Conservation (phyloP, 371 early-diverging fungal species). For the Zopfochytrium polystomum region DNA sequence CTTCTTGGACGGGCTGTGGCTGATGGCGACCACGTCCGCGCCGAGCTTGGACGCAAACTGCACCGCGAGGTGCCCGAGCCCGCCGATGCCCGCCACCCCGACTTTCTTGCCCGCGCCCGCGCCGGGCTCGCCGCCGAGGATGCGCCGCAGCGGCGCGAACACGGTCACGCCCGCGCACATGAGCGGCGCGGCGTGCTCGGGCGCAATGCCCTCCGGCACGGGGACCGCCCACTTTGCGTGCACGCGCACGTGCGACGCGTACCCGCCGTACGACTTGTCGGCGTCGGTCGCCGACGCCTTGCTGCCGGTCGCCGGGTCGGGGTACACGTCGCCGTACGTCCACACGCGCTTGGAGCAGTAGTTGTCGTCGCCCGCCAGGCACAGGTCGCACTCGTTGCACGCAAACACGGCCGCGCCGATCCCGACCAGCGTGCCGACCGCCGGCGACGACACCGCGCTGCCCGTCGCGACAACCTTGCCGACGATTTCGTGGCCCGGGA, state of each 20-base stretch:
- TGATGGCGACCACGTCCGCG: conserved; percentile 69
- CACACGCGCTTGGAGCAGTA: conserved; percentile 19
- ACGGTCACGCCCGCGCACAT: conserved; percentile 74
- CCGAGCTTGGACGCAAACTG: conserved; percentile 64
- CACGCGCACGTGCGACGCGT: conserved; percentile 29
- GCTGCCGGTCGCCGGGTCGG: conserved; percentile 55
- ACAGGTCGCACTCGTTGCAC: conserved; percentile 51
- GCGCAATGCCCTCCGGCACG: conserved; percentile 58
- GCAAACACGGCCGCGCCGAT: conserved; percentile 33
- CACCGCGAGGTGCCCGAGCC: conserved; percentile 66
- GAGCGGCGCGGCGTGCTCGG: conserved; percentile 54
- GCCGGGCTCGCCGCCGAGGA: conserved; percentile 12
- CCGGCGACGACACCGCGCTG: conserved; percentile 53
- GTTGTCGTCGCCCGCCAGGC: conserved; percentile 25
- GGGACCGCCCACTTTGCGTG: conserved; percentile 18
- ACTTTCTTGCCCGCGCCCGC: conserved; percentile 53
- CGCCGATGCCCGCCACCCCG: conserved; percentile 68
- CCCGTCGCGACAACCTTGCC: conserved; percentile 50
- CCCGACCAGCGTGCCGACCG: conserved; percentile 53
- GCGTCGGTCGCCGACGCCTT: background rate
- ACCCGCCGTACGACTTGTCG: conserved; percentile 26
- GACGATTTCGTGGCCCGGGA: conserved; percentile 64
- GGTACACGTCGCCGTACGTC: conserved; percentile 60
- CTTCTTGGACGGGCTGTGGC: conserved; percentile 63
- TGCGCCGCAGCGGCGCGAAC: conserved; percentile 48